These are phyloP conservation scores for Amniculicola lignicola DNA, from an alignment of 495 filamentous ascomycete species.

Conservation along the genomic window DNA sequence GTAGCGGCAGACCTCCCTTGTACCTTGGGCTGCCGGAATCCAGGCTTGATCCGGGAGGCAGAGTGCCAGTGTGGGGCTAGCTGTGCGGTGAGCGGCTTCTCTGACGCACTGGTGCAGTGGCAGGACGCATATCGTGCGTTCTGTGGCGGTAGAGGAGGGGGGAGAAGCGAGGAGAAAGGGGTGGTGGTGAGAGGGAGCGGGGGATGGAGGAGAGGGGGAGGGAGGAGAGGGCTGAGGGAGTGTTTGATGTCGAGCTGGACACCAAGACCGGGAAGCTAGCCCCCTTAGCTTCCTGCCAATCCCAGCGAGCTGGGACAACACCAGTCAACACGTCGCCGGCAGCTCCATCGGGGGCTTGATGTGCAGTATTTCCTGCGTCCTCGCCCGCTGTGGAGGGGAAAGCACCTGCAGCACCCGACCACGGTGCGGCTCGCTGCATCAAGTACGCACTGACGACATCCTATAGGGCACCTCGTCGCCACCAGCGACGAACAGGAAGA, in stretches of 20 bases:
- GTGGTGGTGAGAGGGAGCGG: not conserved
- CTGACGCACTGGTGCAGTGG: not conserved
- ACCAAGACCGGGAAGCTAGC: conserved; percentile 10
- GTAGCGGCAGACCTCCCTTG: no score
- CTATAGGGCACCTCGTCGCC: not conserved
- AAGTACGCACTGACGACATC: not conserved
- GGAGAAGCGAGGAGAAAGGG: not conserved
- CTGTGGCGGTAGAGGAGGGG: no score
- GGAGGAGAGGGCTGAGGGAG: not conserved
- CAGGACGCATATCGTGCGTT: not conserved
- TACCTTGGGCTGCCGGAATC: no score
- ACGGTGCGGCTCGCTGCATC: not conserved
- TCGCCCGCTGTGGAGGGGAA: not conserved
- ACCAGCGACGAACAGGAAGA: not conserved
- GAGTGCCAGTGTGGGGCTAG: not conserved
- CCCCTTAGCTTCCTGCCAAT: conserved; percentile 13
- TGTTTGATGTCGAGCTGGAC: conserved; percentile 1
- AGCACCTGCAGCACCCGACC: not conserved
- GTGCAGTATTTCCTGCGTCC: not conserved
- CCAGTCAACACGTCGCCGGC: not conserved
- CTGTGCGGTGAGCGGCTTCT: not conserved
- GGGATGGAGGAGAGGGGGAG: not conserved
- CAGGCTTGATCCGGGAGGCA: no score
- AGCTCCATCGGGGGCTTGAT: not conserved
- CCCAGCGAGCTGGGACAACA: not conserved